These are phyloP conservation scores for Xylaria telfairii DNA, from an alignment of 495 filamentous ascomycete species.

Conservation along the genomic window DNA sequence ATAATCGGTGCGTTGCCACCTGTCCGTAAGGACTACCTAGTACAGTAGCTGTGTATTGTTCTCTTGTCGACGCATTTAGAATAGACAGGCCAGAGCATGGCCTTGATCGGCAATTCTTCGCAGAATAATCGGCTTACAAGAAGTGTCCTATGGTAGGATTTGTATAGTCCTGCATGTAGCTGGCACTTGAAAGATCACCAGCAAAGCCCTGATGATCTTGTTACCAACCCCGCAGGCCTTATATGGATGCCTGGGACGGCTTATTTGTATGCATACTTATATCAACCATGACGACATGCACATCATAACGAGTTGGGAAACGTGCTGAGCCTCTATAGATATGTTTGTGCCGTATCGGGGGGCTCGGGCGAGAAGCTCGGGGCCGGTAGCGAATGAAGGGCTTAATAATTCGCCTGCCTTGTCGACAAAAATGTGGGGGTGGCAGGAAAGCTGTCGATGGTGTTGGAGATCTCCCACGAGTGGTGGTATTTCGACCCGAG, in stretches of 20 bases:
- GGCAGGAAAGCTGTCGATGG: constrained; percentile 10
- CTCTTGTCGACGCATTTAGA: not conserved
- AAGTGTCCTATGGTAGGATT: not conserved
- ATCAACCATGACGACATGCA: not conserved
- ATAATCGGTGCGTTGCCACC: not conserved
- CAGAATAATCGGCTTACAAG: not conserved
- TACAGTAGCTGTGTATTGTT: not conserved
- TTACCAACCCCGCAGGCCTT: not conserved
- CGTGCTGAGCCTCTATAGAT: not conserved
- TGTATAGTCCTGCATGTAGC: not conserved
- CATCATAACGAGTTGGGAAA: not conserved
- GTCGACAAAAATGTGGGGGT: not conserved
- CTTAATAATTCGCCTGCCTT: constrained; percentile 18
- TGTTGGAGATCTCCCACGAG: constrained; percentile 11
- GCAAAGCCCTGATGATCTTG: not conserved
- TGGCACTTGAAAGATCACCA: not conserved
- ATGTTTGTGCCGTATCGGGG: not conserved
- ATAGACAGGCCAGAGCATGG: not conserved
- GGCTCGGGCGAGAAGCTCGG: not conserved
- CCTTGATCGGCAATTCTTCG: not conserved
- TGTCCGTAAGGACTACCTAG: not conserved
- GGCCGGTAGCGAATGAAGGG: not conserved
- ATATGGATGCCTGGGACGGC: constrained; percentile 12
- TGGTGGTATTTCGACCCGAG: not conserved
- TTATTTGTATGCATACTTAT: constrained; percentile 4